These are phyloP conservation scores for Ustilago lituana DNA, from an alignment of 1,284 basidiomycete genomes.

Conservation along the genomic window DNA sequence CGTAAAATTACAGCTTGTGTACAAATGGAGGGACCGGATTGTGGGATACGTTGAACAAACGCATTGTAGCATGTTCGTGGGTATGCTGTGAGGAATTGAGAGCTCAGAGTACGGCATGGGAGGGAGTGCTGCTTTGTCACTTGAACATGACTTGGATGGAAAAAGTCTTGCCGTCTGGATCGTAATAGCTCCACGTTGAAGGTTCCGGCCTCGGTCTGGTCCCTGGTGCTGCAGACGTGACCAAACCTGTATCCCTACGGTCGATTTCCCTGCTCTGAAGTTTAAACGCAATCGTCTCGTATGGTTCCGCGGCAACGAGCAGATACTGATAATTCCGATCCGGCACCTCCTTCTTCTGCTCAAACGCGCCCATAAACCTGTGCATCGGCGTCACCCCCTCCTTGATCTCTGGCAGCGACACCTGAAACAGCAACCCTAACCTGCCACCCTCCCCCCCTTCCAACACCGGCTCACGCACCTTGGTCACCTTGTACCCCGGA, in stretches of 20 bases:
- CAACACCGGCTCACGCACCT: conserved; percentile 75
- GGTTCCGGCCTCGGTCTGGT: conserved; percentile 53
- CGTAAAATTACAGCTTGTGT: conserved; percentile 31
- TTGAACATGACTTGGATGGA: conserved; percentile 62
- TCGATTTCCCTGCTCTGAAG: conserved; percentile 98
- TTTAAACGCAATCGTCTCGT: conserved; percentile 97
- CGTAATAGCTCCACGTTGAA: conserved; percentile 61
- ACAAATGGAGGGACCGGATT: too few species aligned
- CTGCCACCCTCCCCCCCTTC: conserved; percentile 66
- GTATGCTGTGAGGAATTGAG: too few species aligned
- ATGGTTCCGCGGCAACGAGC: conserved; percentile 97
- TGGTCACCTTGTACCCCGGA: conserved; percentile 91
- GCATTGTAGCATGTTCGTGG: too few species aligned
- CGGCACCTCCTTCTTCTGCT: conserved; percentile 92
- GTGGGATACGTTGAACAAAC: too few species aligned
- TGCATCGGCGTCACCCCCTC: conserved; percentile 82
- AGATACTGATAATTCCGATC: conserved; percentile 97
- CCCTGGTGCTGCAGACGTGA: conserved; percentile 38
- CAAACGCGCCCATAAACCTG: conserved; percentile 97
- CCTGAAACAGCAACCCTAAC: conserved; percentile 91
- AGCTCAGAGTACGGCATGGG: too few species aligned
- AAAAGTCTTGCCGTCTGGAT: conserved; percentile 59
- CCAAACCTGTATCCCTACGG: conserved; percentile 63
- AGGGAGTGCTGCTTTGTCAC: conserved; percentile 5
- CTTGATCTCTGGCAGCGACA: conserved; percentile 90